Percentiles rank a stretch among this genome's conserved stretches.
phyloP scores from a whole-genome alignment of 148 eudicot species.

The Persicaria tinctoria region DNA sequence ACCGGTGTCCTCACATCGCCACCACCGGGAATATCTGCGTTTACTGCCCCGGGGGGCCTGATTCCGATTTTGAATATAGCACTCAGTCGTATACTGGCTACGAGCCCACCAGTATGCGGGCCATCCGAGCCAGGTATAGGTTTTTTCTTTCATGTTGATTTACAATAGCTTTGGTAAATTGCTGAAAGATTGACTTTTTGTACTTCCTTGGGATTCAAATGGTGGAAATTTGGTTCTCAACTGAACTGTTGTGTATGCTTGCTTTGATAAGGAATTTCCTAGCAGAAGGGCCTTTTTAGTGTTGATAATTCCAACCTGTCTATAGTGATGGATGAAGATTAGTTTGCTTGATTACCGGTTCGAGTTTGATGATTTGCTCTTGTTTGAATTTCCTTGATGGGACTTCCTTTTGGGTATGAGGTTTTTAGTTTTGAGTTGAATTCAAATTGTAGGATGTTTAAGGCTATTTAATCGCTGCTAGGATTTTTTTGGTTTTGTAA shows the following conservation, averaged over 20 bases:
- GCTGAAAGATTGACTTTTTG: not conserved
- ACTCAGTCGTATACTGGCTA: slow-evolving; percentile 96
- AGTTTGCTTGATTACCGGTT: not conserved
- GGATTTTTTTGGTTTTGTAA: no score
- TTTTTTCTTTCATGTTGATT: not conserved
- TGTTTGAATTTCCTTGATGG: not conserved
- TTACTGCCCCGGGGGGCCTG: slow-evolving; percentile 97
- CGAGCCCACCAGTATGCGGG: slow-evolving; percentile 98
- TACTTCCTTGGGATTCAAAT: not conserved
- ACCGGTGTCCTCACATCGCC: slow-evolving; percentile 92
- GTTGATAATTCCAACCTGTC: not conserved
- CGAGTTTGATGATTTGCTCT: not conserved
- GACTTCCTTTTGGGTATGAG: no score
- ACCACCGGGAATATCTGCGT: slow-evolving; percentile 97
- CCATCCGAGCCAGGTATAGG: slow-evolving; percentile 80
- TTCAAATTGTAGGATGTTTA: no score
- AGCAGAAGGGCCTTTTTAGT: not conserved
- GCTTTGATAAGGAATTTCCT: not conserved
- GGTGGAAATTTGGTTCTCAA: not conserved
- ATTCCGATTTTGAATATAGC: slow-evolving; percentile 96
- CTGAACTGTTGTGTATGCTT: not conserved
- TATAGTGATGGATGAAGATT: not conserved
- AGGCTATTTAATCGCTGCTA: no score
- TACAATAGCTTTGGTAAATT: not conserved
- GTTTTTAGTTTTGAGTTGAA: no score